Percentiles rank a stretch among this genome's conserved stretches.
Evolutionary conservation across 148 eudicot species (phyloP).

Genomic region (Agrostemma githago): DNA sequence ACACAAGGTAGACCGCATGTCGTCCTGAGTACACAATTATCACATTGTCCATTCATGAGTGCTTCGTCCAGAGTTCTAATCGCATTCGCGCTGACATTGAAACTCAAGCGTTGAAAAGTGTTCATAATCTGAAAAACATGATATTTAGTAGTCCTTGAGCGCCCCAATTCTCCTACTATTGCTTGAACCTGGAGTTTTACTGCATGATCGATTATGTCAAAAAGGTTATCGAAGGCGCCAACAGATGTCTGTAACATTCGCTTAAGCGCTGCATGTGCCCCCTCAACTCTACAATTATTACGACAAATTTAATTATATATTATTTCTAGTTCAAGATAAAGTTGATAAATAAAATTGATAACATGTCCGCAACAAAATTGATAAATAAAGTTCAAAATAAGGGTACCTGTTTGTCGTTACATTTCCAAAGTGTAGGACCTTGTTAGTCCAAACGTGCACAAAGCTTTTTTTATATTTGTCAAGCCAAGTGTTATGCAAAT

Average conservation of each 20-base stretch:
- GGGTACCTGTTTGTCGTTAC: not conserved
- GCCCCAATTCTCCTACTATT: not conserved
- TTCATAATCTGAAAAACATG: not conserved
- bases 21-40: not conserved
- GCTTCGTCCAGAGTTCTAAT: not conserved
- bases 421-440: not conserved
- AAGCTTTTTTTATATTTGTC: not conserved
- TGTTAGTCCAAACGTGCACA: not conserved
- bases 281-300: no score
- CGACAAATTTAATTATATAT: no score
- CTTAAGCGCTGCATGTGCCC: no score
- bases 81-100: not conserved
- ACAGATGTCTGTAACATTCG: no score
- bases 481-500: not conserved
- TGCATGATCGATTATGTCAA: no score
- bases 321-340: no score
- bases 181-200: no score
- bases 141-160: not conserved
- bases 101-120: not conserved
- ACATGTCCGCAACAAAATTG: no score
- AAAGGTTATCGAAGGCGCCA: no score
- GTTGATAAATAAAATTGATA: no score
- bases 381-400: no score
- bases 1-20: not conserved
- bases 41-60: not conserved